Evolutionary conservation across 2,329 filamentous ascomycete species (phyloP), one percentile per base, ranked within the genome.

Genomic region (Pseudogymnoascus sp.): DNA sequence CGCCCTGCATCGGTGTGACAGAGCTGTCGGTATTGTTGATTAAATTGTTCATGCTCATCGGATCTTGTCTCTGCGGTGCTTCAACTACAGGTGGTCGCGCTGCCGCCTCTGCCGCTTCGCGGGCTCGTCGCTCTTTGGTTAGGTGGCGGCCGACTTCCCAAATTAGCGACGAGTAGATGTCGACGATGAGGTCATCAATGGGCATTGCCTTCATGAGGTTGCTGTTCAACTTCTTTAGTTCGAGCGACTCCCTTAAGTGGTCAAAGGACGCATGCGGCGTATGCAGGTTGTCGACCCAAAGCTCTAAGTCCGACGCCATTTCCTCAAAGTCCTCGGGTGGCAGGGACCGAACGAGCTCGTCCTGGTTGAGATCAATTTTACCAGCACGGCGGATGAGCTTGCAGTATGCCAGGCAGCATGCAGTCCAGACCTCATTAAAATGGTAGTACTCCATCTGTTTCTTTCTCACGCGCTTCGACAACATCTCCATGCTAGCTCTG

Each of bases 171-270:
- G 90, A 89, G 75, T 96, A 99, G 60, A 90, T 87, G 75, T 99
- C 95, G 21, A 88, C 90, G 68, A 97, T 90, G n/a, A 98, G 82
- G 72, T 99, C 95, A 71, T 99, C 95, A 51, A 98, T 93, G 8
- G 88, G 82, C 0, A 86, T 84, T 0, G 89, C 84, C 75, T 96
- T 97, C 84, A 96, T 95, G 6, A 96, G 81, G 57, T 88, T 89
- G 43, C 88, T 88, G 73, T 99, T 99, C 51, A 97, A 83, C 73
- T 86, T 88, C 72, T 90, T 90, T 36, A 90, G 77, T 69, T 91
- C 88, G 25, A 88, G 79, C 1, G 84, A 82, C 67, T 90, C 88
- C 45, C 85, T 81, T 10, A 91, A 79, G 6, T 87, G 78, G 63
- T 89, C 87, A 2, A 90, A 76, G 2, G 82, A 79, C 0, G 79